phyloP scores from a whole-genome alignment of 257 asterid species.

The Scutellaria barbata region DNA sequence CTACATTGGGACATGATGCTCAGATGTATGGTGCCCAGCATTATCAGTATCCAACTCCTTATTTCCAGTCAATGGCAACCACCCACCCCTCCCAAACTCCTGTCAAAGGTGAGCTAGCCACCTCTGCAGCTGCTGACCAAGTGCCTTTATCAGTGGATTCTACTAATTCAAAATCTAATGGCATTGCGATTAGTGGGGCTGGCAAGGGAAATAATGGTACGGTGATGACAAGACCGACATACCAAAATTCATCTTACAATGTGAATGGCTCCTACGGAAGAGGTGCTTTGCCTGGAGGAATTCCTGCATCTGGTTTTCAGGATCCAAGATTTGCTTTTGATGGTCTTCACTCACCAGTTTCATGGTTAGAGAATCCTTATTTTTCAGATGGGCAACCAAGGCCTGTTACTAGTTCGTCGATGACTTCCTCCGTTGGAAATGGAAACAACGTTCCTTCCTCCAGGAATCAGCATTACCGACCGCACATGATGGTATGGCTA shows the following conservation, averaged over 20 bases:
- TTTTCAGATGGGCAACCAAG: slow-evolving; percentile 59
- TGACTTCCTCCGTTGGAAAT: slow-evolving; percentile 47
- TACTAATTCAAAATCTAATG: slow-evolving; percentile 54
- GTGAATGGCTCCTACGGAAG: slow-evolving; percentile 49
- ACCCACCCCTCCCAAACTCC: slow-evolving; percentile 46
- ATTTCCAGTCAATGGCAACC: slow-evolving; percentile 61
- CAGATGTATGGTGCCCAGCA: slow-evolving; percentile 74
- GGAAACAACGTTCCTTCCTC: slow-evolving; percentile 52
- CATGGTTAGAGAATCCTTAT: slow-evolving; percentile 66
- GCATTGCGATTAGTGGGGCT: slow-evolving; percentile 46
- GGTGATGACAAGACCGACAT: slow-evolving; percentile 34
- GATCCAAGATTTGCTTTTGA: slow-evolving; percentile 67
- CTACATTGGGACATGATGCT: slow-evolving; percentile 68
- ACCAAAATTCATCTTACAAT: slow-evolving; percentile 49
- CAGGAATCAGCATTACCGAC: slow-evolving; percentile 52
- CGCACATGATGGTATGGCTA: slow-evolving; percentile 50
- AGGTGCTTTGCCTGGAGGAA: slow-evolving; percentile 58
- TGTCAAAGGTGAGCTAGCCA: slow-evolving; percentile 55
- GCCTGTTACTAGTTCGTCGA: slow-evolving; percentile 46
- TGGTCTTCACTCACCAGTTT: slow-evolving; percentile 61
- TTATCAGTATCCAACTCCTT: slow-evolving; percentile 69
- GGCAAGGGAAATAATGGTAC: slow-evolving; percentile 53
- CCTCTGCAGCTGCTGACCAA: slow-evolving; percentile 54
- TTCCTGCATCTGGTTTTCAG: slow-evolving; percentile 57
- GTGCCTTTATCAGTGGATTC: slow-evolving; percentile 53